Evolutionary conservation across 1,284 basidiomycete species (phyloP).

Genomic region (Irpex sp.): DNA sequence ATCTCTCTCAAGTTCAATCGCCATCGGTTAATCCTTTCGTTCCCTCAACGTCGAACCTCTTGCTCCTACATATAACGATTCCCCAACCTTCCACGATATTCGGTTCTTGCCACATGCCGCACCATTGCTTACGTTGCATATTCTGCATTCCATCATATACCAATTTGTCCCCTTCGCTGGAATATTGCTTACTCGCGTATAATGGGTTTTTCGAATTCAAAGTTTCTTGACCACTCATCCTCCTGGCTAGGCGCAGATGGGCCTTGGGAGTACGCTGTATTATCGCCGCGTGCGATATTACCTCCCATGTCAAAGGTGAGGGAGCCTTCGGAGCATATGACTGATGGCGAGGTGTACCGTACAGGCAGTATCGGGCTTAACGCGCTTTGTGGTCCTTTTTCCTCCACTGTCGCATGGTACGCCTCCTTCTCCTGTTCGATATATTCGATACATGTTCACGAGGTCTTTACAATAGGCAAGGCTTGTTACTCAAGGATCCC

Average conservation of each 20-base stretch:
- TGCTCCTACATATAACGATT: not conserved
- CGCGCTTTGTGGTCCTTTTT: not conserved
- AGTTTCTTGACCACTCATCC: not conserved
- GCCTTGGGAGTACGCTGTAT: too few relatives aligned
- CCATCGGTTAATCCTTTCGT: not conserved
- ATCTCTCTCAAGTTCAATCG: not conserved
- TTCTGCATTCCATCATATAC: not conserved
- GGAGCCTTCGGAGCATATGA: not conserved
- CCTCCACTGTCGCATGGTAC: not conserved
- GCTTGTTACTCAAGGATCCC: not conserved
- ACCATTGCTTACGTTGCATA: not conserved
- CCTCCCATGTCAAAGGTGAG: too few relatives aligned
- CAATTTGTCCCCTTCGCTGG: not conserved
- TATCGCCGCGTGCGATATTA: too few relatives aligned
- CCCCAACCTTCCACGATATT: not conserved
- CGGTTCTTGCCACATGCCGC: not conserved
- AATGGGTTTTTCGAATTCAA: not conserved
- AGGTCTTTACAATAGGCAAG: not conserved
- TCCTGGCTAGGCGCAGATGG: not conserved
- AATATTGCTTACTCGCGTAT: not conserved
- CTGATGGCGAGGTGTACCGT: not conserved
- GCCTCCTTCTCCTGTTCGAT: not conserved
- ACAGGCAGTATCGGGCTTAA: not conserved
- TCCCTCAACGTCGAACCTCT: not conserved
- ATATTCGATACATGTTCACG: not conserved